Conservation (phyloP, 2,329 filamentous ascomycete species). For the Falciphora oryzae region DNA sequence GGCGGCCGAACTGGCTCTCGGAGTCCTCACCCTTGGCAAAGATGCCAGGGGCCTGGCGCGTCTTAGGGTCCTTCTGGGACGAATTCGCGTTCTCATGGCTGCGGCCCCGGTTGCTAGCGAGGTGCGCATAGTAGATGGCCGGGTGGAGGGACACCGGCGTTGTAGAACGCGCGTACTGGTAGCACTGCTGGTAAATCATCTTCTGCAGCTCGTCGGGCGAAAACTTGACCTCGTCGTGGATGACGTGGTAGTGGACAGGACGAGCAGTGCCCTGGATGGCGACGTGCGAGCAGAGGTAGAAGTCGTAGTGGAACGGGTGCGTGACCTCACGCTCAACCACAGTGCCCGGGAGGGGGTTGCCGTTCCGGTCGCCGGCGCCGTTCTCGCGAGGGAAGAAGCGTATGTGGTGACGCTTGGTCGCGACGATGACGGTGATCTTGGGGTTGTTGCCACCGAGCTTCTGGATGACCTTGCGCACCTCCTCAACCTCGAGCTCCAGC, state of each 20-base stretch:
- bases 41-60: slow-evolving; percentile 25
- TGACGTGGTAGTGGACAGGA: slow-evolving; percentile 86
- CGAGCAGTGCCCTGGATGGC: slow-evolving; percentile 93
- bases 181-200: slow-evolving; percentile 92
- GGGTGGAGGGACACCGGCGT: slow-evolving; percentile 87
- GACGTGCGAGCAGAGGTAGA: slow-evolving; percentile 57
- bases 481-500: slow-evolving; percentile 67
- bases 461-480: slow-evolving; percentile 59
- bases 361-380: slow-evolving; percentile 58
- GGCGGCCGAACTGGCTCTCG: slow-evolving; percentile 16
- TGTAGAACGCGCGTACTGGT: slow-evolving; percentile 86
- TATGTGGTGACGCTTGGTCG: slow-evolving; percentile 90
- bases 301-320: slow-evolving; percentile 85
- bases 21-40: slow-evolving; percentile 33
- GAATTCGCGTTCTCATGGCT: slow-evolving; percentile 57
- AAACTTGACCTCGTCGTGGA: slow-evolving; percentile 72
- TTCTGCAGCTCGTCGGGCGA: slow-evolving; percentile 66
- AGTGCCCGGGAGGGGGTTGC: slow-evolving; percentile 79
- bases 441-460: slow-evolving; percentile 34
- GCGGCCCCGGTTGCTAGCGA: slow-evolving; percentile 75
- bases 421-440: slow-evolving; percentile 80
- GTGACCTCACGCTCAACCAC: slow-evolving; percentile 87
- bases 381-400: slow-evolving; percentile 74
- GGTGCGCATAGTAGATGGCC: slow-evolving; percentile 91
- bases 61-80: slow-evolving; percentile 41